Evolutionary conservation across 257 asterid species (phyloP).

Genomic region (Ocimum tenuiflorum): DNA sequence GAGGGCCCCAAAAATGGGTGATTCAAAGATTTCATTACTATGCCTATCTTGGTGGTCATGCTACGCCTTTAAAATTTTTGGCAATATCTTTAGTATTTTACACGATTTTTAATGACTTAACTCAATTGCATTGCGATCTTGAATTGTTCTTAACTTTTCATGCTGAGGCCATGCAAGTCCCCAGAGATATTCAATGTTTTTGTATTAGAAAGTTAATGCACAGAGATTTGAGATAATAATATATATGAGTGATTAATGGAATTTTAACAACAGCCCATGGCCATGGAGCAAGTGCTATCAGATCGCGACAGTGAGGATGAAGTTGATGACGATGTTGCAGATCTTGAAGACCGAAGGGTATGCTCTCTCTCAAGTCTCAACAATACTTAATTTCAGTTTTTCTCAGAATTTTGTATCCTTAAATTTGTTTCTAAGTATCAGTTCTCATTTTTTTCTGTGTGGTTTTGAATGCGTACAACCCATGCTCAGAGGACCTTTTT

Average conservation of each 20-base stretch:
- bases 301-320: conserved; percentile 98
- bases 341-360: conserved; percentile 97
- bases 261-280: conserved; percentile 88
- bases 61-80: too few relatives aligned
- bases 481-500: too few relatives aligned
- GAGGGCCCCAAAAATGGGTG: too few relatives aligned
- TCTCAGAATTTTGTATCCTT: conserved; percentile 1
- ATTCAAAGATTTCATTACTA: too few relatives aligned
- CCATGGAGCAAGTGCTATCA: conserved; percentile 86
- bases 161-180: conserved; percentile 7
- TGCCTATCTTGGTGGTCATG: too few relatives aligned
- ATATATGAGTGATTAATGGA: conserved; percentile 19
- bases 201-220: background rate
- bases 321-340: conserved; percentile 99
- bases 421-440: conserved; percentile 2
- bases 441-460: too few relatives aligned
- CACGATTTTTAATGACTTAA: too few relatives aligned
- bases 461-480: too few relatives aligned
- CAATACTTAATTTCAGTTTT: background rate
- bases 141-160: background rate
- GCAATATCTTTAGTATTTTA: too few relatives aligned
- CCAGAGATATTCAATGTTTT: background rate
- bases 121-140: too few relatives aligned
- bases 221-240: conserved; percentile 7
- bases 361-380: conserved; percentile 24